phyloP scores from a whole-genome alignment of 768 basidiomycete species.

The Lepiota subincarnata region DNA sequence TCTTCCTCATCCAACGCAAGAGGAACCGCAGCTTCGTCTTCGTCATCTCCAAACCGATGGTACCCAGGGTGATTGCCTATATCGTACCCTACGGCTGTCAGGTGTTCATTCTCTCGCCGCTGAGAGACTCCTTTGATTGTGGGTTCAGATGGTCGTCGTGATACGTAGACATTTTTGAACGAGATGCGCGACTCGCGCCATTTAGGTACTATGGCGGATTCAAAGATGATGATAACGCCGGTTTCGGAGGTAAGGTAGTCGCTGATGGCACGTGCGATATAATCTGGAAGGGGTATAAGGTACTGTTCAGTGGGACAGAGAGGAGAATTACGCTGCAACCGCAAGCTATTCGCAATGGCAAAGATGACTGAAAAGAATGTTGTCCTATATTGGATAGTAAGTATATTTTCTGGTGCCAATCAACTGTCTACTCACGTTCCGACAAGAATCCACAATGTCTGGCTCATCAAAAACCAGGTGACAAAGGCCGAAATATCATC shows the following conservation, averaged over 20 bases:
- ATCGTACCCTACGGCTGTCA: constrained; percentile 68
- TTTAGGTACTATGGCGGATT: constrained; percentile 96
- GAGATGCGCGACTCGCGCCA: constrained; percentile 96
- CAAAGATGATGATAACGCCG: constrained; percentile 92
- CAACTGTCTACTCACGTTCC: constrained; percentile 65
- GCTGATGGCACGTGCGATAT: constrained; percentile 83
- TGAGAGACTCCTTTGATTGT: constrained; percentile 16
- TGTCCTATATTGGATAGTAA: constrained; percentile 45
- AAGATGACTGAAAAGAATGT: constrained; percentile 96
- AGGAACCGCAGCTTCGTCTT: constrained; percentile 40
- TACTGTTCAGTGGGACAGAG: background rate
- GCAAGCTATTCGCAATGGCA: constrained; percentile 81
- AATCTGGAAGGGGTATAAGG: constrained; percentile 37
- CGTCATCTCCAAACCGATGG: constrained; percentile 48
- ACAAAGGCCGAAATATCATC: constrained; percentile 97
- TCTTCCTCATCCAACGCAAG: constrained; percentile 44
- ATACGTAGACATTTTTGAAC: constrained; percentile 95
- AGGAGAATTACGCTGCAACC: constrained; percentile 62
- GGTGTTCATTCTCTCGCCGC: constrained; percentile 33
- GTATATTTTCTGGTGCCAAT: background rate
- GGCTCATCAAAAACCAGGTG: constrained; percentile 94
- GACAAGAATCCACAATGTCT: constrained; percentile 91
- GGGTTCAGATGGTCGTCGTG: constrained; percentile 56
- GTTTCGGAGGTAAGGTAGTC: constrained; percentile 92
- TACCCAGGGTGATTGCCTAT: constrained; percentile 73